Evolutionary conservation across 2,329 filamentous ascomycete genomes (phyloP).

Genomic region (Penicillium sp.): DNA sequence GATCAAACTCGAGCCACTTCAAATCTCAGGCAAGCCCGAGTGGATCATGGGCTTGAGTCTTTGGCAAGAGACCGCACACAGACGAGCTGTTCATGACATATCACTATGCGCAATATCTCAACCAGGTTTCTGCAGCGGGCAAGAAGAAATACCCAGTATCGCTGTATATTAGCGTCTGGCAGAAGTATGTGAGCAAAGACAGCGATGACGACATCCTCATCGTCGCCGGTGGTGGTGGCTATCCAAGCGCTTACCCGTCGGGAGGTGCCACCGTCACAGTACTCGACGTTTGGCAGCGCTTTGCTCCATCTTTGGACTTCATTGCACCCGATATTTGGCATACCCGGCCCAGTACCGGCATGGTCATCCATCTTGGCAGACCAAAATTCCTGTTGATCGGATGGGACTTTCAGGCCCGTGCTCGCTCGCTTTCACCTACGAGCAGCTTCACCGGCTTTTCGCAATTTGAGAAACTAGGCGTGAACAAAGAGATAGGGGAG

Average conservation of each 20-base stretch:
- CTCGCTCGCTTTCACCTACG: slow-evolving; percentile 27
- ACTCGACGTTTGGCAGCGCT: slow-evolving; percentile 47
- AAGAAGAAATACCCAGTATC: slow-evolving; percentile 44
- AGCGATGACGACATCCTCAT: slow-evolving; percentile 35
- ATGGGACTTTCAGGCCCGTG: slow-evolving; percentile 45
- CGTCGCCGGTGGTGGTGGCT: slow-evolving; percentile 44
- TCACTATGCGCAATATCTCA: slow-evolving; percentile 43
- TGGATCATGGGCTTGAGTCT: slow-evolving; percentile 41
- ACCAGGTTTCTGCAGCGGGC: slow-evolving; percentile 43
- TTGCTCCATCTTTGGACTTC: slow-evolving; percentile 48
- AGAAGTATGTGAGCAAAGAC: slow-evolving; percentile 40
- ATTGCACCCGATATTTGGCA: slow-evolving; percentile 51
- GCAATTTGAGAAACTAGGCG: slow-evolving; percentile 43
- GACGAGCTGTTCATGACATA: slow-evolving; percentile 53
- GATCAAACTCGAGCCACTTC: slow-evolving; percentile 28
- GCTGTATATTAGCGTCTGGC: slow-evolving; percentile 50
- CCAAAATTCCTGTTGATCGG: slow-evolving; percentile 47
- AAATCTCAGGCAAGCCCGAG: slow-evolving; percentile 15
- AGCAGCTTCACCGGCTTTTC: slow-evolving; percentile 47
- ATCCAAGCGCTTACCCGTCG: slow-evolving; percentile 50
- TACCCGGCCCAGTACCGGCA: slow-evolving; percentile 42
- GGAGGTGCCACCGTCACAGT: slow-evolving; percentile 46
- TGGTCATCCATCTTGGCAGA: slow-evolving; percentile 43
- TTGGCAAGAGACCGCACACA: slow-evolving; percentile 37
- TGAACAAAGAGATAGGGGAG: slow-evolving; percentile 32